Percentiles rank a stretch among this genome's conserved stretches.
Evolutionary conservation across 306 rosid genomes (phyloP).

Genomic region (Citrullus amarus): DNA sequence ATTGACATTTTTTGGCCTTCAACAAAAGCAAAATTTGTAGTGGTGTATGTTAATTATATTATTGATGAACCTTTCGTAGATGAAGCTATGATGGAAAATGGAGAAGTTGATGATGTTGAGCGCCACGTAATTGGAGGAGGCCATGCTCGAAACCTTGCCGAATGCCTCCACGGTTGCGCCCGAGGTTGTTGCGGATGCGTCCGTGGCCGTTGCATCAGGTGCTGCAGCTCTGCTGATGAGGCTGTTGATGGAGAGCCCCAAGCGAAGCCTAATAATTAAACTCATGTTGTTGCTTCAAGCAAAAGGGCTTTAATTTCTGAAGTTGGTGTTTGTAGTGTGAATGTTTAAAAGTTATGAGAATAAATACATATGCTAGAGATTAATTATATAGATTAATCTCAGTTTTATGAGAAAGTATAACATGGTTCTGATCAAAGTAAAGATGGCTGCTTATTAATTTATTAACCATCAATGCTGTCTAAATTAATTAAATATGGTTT

Average conservation of each 20-base stretch:
- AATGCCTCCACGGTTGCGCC: conserved; percentile 26
- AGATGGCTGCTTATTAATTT: too few species aligned
- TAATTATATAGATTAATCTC: too few species aligned
- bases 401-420: too few species aligned
- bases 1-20: too few species aligned
- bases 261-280: not conserved
- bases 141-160: not conserved
- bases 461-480: too few species aligned
- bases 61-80: too few species aligned
- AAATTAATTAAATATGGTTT: too few species aligned
- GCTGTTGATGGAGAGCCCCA: not conserved
- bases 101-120: not conserved
- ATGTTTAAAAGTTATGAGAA: not conserved
- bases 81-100: not conserved
- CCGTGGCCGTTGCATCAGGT: conserved; percentile 20
- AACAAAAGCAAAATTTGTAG: too few species aligned
- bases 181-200: not conserved
- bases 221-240: conserved; percentile 19
- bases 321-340: not conserved
- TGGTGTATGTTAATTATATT: too few species aligned
- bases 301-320: not conserved
- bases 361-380: too few species aligned
- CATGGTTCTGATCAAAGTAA: too few species aligned
- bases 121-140: too few species aligned
- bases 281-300: not conserved